phyloP scores from a whole-genome alignment of 192 early-diverging fungal genomes.

The Entomortierella beljakovae region DNA sequence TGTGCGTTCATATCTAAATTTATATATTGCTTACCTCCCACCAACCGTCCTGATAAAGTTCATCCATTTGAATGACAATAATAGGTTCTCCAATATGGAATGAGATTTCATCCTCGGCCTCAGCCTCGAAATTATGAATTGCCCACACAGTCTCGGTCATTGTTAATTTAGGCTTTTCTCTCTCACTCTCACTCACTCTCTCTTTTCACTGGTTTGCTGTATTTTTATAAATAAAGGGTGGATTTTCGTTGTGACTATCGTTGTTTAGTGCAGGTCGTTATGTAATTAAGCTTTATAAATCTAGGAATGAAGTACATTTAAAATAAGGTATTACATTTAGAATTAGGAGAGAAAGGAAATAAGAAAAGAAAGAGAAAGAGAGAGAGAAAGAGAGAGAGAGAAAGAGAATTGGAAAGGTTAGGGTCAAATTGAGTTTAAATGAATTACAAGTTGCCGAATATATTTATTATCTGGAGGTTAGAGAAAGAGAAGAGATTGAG shows the following conservation, averaged over 20 bases:
- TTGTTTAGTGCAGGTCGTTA: not conserved
- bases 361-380: conserved; percentile 4
- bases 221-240: too few species aligned
- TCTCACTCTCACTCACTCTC: too few species aligned
- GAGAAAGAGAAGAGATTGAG: not conserved
- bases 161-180: not conserved
- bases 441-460: too few species aligned
- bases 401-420: not conserved
- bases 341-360: not conserved
- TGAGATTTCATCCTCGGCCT: conserved; percentile 76
- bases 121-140: conserved; percentile 67
- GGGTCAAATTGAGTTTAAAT: too few species aligned
- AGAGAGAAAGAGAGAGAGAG: not conserved
- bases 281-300: not conserved
- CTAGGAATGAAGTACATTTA: not conserved
- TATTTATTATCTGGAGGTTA: not conserved
- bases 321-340: too few species aligned
- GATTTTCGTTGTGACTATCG: too few species aligned
- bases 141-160: conserved; percentile 63
- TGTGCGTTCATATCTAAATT: not conserved
- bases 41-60: conserved; percentile 80
- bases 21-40: conserved; percentile 68
- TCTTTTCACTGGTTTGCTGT: too few species aligned
- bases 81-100: conserved; percentile 75
- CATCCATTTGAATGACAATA: conserved; percentile 77